Evolutionary conservation across 345 rosid species (phyloP), one percentile per base, ranked within the genome.

Genomic region (Draba incana): DNA sequence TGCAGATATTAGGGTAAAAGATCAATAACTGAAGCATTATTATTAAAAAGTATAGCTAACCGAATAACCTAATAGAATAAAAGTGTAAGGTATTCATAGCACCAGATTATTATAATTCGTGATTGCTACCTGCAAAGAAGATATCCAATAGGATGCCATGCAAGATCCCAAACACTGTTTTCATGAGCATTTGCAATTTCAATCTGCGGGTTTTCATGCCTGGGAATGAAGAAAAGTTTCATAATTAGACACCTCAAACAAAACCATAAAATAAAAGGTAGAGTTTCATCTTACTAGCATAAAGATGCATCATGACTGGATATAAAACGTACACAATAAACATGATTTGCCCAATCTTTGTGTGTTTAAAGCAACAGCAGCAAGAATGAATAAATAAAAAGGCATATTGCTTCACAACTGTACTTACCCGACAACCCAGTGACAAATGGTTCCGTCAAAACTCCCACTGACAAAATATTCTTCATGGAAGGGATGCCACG

Each of bases 131-230:
- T 94, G 92, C 98, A 86, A 71, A 94, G 98, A 66, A 94, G 90
- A 81, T 94, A 94, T 64, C 99, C 99, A 61, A 89, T 87, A 66
- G 99, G 99, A 83, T 94, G 99, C 99, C 98, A 91, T 35, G 96
- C 86, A 64, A 94, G 87, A 83, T 91, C 96, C 96, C 97, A 94
- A 42, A 94, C 97, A 74, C 93, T 85, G 77, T 83, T 86, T 74
- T 89, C 99, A 80, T 94, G 99, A 23, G 97, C 97, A 76, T 68
- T 83, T 11, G 84, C 43, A 68, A 88, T 87, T 81, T 94, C 98
- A 79, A 85, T 81, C 83, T 91, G 97, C 30, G 98, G 99, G 62
- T 85, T 86, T 81, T 87, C 99, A 85, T 89, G 96, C 83, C 99
- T 89, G 93, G 14, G 57, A 54, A 79, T 55, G 54, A 67, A 42